These are phyloP conservation scores for Aspergillus novofumigatus DNA, from an alignment of 2,329 filamentous ascomycete species.

Conservation along the genomic window DNA sequence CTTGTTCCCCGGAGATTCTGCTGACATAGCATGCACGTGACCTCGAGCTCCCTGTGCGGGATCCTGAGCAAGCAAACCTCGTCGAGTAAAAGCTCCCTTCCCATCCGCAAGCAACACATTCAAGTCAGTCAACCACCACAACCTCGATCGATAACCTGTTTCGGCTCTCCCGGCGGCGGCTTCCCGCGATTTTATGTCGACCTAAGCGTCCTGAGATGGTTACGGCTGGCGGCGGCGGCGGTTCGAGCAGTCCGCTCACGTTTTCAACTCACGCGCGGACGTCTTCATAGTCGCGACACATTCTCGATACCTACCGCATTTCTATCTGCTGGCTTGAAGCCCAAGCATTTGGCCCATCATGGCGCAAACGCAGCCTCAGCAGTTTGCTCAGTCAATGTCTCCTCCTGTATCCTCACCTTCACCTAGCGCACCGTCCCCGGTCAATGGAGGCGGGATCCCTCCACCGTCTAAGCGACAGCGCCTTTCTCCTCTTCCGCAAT, in stretches of 20 bases:
- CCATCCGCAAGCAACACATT: slow-evolving; percentile 12
- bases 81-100: slow-evolving; percentile 19
- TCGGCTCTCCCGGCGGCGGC: not conserved
- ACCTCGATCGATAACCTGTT: slow-evolving; percentile 7
- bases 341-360: slow-evolving; percentile 36
- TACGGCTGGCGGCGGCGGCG: slow-evolving; percentile 31
- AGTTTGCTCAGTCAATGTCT: slow-evolving; percentile 55
- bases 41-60: slow-evolving; percentile 2
- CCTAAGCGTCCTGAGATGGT: slow-evolving; percentile 33
- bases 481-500: slow-evolving; percentile 64
- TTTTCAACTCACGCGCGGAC: slow-evolving; percentile 29
- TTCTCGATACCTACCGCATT: slow-evolving; percentile 17
- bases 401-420: slow-evolving; percentile 60
- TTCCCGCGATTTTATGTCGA: slow-evolving; percentile 15
- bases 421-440: slow-evolving; percentile 53
- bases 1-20: not conserved
- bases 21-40: slow-evolving; percentile 18
- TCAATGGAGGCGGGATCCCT: slow-evolving; percentile 48
- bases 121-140: slow-evolving; percentile 11
- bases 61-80: slow-evolving; percentile 18
- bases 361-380: slow-evolving; percentile 59
- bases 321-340: slow-evolving; percentile 10
- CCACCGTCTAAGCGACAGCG: slow-evolving; percentile 71
- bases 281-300: slow-evolving; percentile 18
- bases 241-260: slow-evolving; percentile 38